Evolutionary conservation across 495 filamentous ascomycete genomes (phyloP), one percentile per base, ranked within the genome.

Genomic region (Aspergillus bridgeri): DNA sequence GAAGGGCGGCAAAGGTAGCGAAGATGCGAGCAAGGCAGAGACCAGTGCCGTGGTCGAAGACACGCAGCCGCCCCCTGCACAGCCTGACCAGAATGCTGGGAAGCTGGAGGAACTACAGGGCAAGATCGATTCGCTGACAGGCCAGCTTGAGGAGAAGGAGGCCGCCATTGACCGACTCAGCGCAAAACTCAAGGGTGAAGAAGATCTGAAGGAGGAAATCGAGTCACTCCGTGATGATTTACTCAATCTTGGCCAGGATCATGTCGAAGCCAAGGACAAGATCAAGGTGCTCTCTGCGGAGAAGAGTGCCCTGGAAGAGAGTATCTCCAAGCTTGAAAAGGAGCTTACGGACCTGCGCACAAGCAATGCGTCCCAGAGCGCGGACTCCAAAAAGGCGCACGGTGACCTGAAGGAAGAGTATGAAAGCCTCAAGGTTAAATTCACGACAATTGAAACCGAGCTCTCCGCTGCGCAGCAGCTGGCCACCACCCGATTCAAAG

Each of bases 181-280:
- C 11, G 76, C 76, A 21, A 89, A 88, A 66, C 69, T 87, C 21
- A 89, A 87, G 69, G 83, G 86, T 19, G 83, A 91, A 57, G 91
- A 94, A n/a, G 87, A 86, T 15, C 71, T 96, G 29, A 80, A 81
- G 46, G 93, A 97, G 61, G 91, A 97, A 69, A 88, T 96, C 56
- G 93, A 96, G 67, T 83, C 81, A 15, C 76, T 97, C 53, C 84
- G 85, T 42, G 90, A 97, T 44, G 87, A 89, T 51, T 72, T 97
- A 7, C 68, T 91, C 54, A 79, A 83, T 25, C 72, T 94, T 38
- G 91, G 91, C 18, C 81, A 88, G 50, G 89, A 94, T 48, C 85
- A 92, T 65, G 91, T 95, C 9, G 85, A 89, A 61, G 86, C 87
- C 5, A 94, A 92, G 68, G 84, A 94, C 54, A 82, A 81, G 68